A percentile compares a stretch with the other conserved stretches of the same genome.
Conservation (phyloP, 192 early-diverging fungal species). For the Mortierella antarctica region DNA sequence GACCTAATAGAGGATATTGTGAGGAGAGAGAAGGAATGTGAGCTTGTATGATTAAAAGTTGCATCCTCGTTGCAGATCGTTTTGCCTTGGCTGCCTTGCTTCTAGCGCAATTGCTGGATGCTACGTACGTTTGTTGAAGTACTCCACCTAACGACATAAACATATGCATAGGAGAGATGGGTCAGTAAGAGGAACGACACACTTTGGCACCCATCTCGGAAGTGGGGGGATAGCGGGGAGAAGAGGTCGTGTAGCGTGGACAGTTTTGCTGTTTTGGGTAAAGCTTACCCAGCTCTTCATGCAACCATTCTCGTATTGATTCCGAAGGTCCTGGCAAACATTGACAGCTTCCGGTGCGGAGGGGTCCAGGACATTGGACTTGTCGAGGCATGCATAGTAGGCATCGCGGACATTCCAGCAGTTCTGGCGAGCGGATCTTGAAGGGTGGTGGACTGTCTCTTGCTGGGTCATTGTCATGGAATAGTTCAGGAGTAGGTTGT, state of each 20-base stretch:
- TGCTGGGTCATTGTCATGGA: conserved; percentile 20
- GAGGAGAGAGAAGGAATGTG: not conserved
- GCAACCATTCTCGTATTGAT: conserved; percentile 71
- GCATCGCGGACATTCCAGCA: conserved; percentile 86
- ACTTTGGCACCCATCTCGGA: too few species aligned
- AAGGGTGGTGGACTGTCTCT: conserved; percentile 62
- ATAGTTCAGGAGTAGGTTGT: not conserved
- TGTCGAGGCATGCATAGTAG: conserved; percentile 83
- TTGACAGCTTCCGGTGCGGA: conserved; percentile 52
- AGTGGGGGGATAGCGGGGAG: too few species aligned
- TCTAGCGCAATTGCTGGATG: not conserved
- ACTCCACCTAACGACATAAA: conserved; percentile 54
- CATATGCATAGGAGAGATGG: too few species aligned
- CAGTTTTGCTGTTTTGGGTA: too few species aligned
- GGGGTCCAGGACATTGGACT: conserved; percentile 67
- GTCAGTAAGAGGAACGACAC: too few species aligned
- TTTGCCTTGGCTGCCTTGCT: not conserved
- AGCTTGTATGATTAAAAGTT: not conserved
- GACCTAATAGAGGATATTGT: conserved; percentile 18
- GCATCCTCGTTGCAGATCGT: too few species aligned
- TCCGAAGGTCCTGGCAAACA: conserved; percentile 62
- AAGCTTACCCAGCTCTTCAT: conserved; percentile 77
- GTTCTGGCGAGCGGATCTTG: conserved; percentile 67
- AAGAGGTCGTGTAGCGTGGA: not conserved
- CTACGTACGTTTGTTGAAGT: conserved; percentile 62